Percentiles rank a stretch among this genome's conserved stretches.
phyloP scores from a whole-genome alignment of 202 grass and related monocot species.

The Elaeis oleifera region DNA sequence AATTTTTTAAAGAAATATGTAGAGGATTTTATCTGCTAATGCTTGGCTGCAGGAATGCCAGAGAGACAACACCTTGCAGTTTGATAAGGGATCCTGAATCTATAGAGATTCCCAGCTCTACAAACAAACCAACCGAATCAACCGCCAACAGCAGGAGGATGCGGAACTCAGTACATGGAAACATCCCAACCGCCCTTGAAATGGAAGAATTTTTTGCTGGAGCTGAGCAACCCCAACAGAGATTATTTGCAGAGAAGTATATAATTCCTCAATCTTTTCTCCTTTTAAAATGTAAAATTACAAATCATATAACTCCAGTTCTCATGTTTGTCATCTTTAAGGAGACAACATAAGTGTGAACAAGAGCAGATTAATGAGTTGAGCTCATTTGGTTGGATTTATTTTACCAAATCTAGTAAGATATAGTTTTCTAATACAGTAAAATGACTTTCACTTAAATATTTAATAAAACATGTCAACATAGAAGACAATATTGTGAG shows the following conservation, averaged over 20 bases:
- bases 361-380: no score
- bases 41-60: constrained; percentile 16
- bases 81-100: constrained; percentile 24
- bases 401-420: no score
- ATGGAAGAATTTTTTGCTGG: constrained; percentile 33
- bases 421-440: no score
- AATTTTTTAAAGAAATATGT: no score
- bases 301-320: neutral
- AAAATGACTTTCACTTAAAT: no score
- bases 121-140: constrained; percentile 8
- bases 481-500: no score
- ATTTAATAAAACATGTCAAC: no score
- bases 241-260: constrained; percentile 32
- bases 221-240: constrained; percentile 25
- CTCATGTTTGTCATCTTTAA: neutral
- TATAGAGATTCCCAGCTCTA: constrained; percentile 21
- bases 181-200: constrained; percentile 19
- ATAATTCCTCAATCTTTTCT: neutral
- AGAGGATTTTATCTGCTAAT: no score
- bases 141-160: constrained; percentile 6
- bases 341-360: no score
- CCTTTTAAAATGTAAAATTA: neutral
- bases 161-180: neutral
- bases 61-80: constrained; percentile 32
- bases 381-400: no score